Evolutionary conservation across 2,329 filamentous ascomycete species (phyloP), one percentile per base, ranked within the genome.

Genomic region (Aspergillus tamarii): DNA sequence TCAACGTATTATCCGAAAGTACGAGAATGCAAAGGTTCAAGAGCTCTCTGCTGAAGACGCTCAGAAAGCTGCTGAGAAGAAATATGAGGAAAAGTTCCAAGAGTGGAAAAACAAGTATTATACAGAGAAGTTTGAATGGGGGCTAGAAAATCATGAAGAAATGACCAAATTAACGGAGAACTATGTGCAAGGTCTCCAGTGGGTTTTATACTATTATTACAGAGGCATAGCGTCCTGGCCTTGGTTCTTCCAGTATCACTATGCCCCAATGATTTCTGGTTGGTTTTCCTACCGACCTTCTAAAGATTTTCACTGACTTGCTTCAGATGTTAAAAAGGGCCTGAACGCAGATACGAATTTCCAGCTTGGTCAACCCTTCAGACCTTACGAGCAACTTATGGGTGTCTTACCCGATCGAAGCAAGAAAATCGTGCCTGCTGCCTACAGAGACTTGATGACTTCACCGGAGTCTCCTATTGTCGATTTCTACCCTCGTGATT

Each of bases 181-280:
- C 79, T 99, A 99, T 73, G 93, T 99, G 8, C 92, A 99, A 80
- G 95, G 95, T 65, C 82, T 99, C 65, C 95, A 99, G 77, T 99
- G 95, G 96, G 95, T 99, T 50, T 83, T 99, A 57, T 97, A 91
- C 79, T 99, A 99, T 82, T 99, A 99, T 80, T 99, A 99, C 81
- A 90, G 90, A 60, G 95, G 95, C 66, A 95, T 99, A 64, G 95
- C 93, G 19, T 98, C 94, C 14, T 99, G 95, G 95, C 93, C 95
- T 16, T 99, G 95, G 95, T 99, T 92, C 81, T 99, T 97, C 79
- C 85, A 85, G 65, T 99, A 97, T 78, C 96, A 99, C 80, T 99
- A 99, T 78, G 91, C 96, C 11, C 95, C 95, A 1, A 93, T 98
- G 87, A 99, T 97, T 62, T 96, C 93, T 68, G 89, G 89, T 90